These are phyloP conservation scores for Helotiales sp. DNA, from an alignment of 2,329 filamentous ascomycete genomes.

Conservation along the genomic window DNA sequence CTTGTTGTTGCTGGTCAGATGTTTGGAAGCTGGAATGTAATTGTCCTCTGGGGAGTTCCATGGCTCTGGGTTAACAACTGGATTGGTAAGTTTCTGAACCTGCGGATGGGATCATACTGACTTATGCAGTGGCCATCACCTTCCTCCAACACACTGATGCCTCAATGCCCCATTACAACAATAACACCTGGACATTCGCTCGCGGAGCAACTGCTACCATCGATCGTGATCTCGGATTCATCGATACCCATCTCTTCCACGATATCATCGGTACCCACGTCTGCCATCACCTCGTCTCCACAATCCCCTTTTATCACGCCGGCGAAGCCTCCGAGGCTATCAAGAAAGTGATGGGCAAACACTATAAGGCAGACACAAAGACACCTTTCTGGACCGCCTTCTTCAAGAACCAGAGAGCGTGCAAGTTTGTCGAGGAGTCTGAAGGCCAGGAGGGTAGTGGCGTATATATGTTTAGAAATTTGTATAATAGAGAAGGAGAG, in stretches of 20 bases:
- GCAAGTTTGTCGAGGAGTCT: slow-evolving; percentile 38
- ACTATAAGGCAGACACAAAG: slow-evolving; percentile 48
- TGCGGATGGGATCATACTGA: slow-evolving; percentile 7
- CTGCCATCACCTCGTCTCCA: slow-evolving; percentile 62
- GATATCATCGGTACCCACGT: slow-evolving; percentile 66
- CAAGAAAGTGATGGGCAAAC: slow-evolving; percentile 53
- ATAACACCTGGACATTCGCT: slow-evolving; percentile 60
- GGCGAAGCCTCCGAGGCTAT: slow-evolving; percentile 59
- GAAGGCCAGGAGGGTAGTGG: slow-evolving; percentile 34
- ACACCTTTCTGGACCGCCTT: slow-evolving; percentile 38
- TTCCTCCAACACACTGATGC: slow-evolving; percentile 72
- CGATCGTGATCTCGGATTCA: slow-evolving; percentile 64
- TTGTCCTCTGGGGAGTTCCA: slow-evolving; percentile 61
- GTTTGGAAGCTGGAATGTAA: slow-evolving; percentile 56
- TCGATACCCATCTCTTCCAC: slow-evolving; percentile 66
- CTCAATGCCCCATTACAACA: slow-evolving; percentile 57
- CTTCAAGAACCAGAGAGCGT: slow-evolving; percentile 35
- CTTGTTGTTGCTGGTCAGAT: slow-evolving; percentile 53
- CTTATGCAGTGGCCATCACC: slow-evolving; percentile 62
- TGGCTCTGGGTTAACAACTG: slow-evolving; percentile 68
- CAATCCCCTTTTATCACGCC: slow-evolving; percentile 61
- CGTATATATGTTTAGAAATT: slow-evolving; percentile 36
- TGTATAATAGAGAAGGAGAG: slow-evolving; percentile 30
- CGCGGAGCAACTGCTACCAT: slow-evolving; percentile 63
- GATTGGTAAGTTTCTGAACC: slow-evolving; percentile 51